These are phyloP conservation scores for Amylostereum chailletii DNA, from an alignment of 1,284 basidiomycete genomes.

Conservation along the genomic window DNA sequence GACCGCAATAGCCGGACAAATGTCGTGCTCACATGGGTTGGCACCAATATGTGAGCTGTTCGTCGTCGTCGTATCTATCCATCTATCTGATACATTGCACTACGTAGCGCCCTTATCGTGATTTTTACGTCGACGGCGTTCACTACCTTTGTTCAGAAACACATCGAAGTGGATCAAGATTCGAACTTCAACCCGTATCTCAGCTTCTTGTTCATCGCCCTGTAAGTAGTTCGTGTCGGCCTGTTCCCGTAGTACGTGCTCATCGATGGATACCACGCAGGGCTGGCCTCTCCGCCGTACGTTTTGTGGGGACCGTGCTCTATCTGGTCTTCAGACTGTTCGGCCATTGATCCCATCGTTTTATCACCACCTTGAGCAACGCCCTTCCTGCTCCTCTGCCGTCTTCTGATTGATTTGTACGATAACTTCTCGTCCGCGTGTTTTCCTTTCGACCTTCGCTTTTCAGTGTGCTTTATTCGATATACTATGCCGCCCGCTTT, in stretches of 20 bases:
- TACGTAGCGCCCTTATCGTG: conserved; percentile 61
- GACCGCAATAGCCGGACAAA: conserved; percentile 79
- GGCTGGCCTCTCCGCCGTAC: conserved; percentile 69
- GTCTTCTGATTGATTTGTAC: no score
- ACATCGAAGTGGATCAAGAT: conserved; percentile 36
- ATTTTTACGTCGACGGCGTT: conserved; percentile 78
- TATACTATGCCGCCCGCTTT: not conserved
- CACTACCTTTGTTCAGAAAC: conserved; percentile 48
- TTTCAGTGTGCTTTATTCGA: not conserved
- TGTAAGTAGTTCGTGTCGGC: conserved; percentile 40
- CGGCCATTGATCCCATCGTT: conserved; percentile 25
- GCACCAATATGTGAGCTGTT: conserved; percentile 64
- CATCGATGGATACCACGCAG: conserved; percentile 25
- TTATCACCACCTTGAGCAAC: no score
- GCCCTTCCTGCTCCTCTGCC: no score
- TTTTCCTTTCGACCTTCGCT: not conserved
- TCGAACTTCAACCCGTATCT: conserved; percentile 80
- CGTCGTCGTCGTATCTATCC: conserved; percentile 1
- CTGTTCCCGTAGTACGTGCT: conserved; percentile 3
- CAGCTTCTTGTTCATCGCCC: conserved; percentile 72
- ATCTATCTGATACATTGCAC: not conserved
- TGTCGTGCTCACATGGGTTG: conserved; percentile 80
- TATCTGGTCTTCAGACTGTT: conserved; percentile 73
- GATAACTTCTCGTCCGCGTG: not conserved
- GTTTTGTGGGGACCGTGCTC: conserved; percentile 69